These are phyloP conservation scores for Magnolia sinica DNA, from an alignment of 164 flowering plant species.

Conservation along the genomic window DNA sequence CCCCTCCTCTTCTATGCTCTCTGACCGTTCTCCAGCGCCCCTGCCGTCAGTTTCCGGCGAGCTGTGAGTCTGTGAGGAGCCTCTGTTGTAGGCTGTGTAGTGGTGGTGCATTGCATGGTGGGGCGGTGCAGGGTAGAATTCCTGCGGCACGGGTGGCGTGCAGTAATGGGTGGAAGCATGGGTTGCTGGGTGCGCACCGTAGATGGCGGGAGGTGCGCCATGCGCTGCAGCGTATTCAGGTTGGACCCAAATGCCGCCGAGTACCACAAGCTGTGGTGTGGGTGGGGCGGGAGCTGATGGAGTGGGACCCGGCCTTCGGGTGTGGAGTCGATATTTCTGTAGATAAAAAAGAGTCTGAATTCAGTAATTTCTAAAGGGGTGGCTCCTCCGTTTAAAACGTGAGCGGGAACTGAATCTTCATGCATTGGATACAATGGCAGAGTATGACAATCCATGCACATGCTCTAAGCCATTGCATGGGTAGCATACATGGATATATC, in stretches of 20 bases:
- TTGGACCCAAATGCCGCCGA: constrained; percentile 99
- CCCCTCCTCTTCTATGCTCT: constrained; percentile 81
- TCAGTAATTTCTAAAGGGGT: not conserved
- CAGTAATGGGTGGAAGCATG: constrained; percentile 54
- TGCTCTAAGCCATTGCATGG: too few species aligned
- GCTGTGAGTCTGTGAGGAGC: constrained; percentile 45
- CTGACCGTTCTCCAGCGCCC: constrained; percentile 56
- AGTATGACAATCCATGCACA: not conserved
- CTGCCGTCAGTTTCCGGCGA: constrained; percentile 61
- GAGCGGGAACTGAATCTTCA: not conserved
- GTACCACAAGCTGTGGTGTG: constrained; percentile 77
- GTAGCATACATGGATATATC: too few species aligned
- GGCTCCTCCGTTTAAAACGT: not conserved
- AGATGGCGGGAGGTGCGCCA: constrained; percentile 42
- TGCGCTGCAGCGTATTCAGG: constrained; percentile 79
- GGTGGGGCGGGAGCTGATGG: constrained; percentile 58
- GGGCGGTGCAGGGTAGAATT: constrained; percentile 44
- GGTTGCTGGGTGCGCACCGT: constrained; percentile 51
- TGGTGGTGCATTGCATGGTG: constrained; percentile 49
- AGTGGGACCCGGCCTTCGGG: constrained; percentile 84
- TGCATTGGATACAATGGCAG: not conserved
- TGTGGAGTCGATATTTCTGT: constrained; percentile 97
- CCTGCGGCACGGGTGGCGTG: constrained; percentile 42
- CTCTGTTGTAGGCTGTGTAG: constrained; percentile 33
- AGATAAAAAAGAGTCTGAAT: not conserved